Evolutionary conservation across 2,329 filamentous ascomycete species (phyloP), one percentile per base, ranked within the genome.

Genomic region (Trematosphaeria pertusa): DNA sequence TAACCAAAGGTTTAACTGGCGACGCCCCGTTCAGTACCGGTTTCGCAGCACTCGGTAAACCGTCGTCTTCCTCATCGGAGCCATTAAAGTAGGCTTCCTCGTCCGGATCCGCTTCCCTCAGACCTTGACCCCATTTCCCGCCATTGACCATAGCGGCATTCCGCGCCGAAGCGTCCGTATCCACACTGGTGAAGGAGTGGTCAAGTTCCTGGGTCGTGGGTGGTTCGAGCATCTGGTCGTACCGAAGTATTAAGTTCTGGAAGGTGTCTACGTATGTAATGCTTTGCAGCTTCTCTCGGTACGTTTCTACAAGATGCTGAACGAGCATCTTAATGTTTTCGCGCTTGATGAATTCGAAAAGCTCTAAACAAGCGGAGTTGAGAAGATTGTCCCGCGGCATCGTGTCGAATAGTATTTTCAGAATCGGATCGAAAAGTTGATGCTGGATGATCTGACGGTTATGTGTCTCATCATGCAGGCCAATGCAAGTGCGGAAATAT

Each of bases 41-140:
- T 41, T 74, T 75, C 15, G 54, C 61, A 5, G 63, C 48, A 14
- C 54, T 48, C 10, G 66, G 50, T 21, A 75, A 57, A 12, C 83
- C 75, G 14, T 86, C 78, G 10, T 91, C 89, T 5, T 96, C 91
- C 36, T 94, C 89, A 59, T 97, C 92, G 1, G 89, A 91, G 0
- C 83, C 85, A 62, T 96, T 93, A 81, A 95, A 97, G 71, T 97
- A 99, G 33, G 93, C 91, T 62, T 97, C 93, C 69, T 97, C 90
- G 9, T 87, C 85, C 5, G 87, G 81, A 66, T 97, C 93, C 65
- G 92, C 82, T 42, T 96, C 91, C 64, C 90, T 90, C 68, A 95
- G 81, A 34, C 83, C 86, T 56, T 85, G 83, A 71, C 88, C 87
- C 51, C 84, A 79, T 33, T 67, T 69, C n/a, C 80, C 79, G 22